Percentiles rank a stretch among this genome's conserved stretches.
Evolutionary conservation across 192 early-diverging fungal species (phyloP).

Genomic region (Blastocladiella britannica): DNA sequence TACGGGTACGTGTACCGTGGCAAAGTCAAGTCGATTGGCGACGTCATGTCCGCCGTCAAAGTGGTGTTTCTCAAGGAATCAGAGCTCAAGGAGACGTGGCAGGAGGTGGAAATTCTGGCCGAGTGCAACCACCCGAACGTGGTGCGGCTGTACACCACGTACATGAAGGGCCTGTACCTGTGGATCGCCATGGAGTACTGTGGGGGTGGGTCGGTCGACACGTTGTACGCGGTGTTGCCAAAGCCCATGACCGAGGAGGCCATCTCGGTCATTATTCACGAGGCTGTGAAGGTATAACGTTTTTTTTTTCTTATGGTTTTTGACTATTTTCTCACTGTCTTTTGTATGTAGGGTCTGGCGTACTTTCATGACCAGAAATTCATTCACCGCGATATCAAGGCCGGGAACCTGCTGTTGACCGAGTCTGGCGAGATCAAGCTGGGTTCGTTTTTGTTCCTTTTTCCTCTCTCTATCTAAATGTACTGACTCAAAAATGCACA

Average conservation of each 20-base stretch:
- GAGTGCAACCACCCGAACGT: slow-evolving; percentile 33
- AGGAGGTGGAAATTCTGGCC: slow-evolving; percentile 46
- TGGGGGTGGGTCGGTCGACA: slow-evolving; percentile 19
- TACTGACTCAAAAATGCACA: not conserved
- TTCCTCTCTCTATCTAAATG: no score
- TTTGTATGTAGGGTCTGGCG: slow-evolving; percentile 23
- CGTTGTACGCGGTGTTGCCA: slow-evolving; percentile 18
- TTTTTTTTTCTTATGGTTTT: not conserved
- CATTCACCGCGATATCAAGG: slow-evolving; percentile 45
- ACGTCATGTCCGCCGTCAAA: slow-evolving; percentile 35
- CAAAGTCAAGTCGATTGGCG: slow-evolving; percentile 8
- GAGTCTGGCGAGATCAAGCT: slow-evolving; percentile 31
- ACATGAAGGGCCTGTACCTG: slow-evolving; percentile 37
- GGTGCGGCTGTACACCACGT: slow-evolving; percentile 32
- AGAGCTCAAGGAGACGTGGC: slow-evolving; percentile 37
- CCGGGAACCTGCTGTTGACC: slow-evolving; percentile 34
- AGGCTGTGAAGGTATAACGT: slow-evolving; percentile 23
- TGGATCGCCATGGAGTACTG: slow-evolving; percentile 40
- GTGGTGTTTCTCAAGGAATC: slow-evolving; percentile 44
- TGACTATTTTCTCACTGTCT: not conserved
- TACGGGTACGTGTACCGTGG: slow-evolving; percentile 45
- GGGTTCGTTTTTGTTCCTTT: no score
- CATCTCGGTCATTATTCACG: slow-evolving; percentile 32
- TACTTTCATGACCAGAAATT: slow-evolving; percentile 30
- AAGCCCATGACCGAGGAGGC: slow-evolving; percentile 33